Evolutionary conservation across 192 early-diverging fungal genomes (phyloP).

Genomic region (Backusella parvicylindrica): DNA sequence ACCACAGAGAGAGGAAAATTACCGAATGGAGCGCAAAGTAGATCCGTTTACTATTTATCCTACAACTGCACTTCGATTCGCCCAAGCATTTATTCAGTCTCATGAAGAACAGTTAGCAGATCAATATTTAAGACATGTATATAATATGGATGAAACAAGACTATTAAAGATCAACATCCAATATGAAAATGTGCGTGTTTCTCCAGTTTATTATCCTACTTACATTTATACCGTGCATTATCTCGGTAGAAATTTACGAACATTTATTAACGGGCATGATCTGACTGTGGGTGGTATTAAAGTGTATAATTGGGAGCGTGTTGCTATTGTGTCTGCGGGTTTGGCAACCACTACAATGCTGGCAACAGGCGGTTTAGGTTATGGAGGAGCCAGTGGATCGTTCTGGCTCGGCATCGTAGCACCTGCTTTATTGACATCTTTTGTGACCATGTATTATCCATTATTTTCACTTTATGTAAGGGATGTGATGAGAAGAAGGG

Average conservation of each 20-base stretch:
- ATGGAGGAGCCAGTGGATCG: slow-evolving; percentile 31
- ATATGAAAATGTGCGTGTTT: slow-evolving; percentile 31
- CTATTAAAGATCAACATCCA: slow-evolving; percentile 43
- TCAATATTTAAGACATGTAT: slow-evolving; percentile 35
- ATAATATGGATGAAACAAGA: slow-evolving; percentile 40
- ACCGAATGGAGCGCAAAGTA: slow-evolving; percentile 29
- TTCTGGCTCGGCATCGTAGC: slow-evolving; percentile 43
- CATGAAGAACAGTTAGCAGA: slow-evolving; percentile 41
- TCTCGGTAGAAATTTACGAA: slow-evolving; percentile 43
- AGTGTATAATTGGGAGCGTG: slow-evolving; percentile 48
- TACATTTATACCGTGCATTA: slow-evolving; percentile 44
- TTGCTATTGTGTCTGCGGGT: slow-evolving; percentile 38
- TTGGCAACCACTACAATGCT: slow-evolving; percentile 23
- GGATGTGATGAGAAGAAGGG: slow-evolving; percentile 40
- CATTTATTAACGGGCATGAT: slow-evolving; percentile 52
- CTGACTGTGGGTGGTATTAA: slow-evolving; percentile 38
- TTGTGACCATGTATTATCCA: slow-evolving; percentile 48
- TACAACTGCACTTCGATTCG: slow-evolving; percentile 42
- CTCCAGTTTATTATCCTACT: slow-evolving; percentile 51
- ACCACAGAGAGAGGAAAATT: slow-evolving; percentile 5
- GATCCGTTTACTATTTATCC: slow-evolving; percentile 49
- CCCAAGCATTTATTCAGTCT: slow-evolving; percentile 35
- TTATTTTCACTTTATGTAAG: slow-evolving; percentile 37
- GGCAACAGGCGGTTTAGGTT: slow-evolving; percentile 26
- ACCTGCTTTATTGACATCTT: slow-evolving; percentile 40